Evolutionary conservation across 2,329 filamentous ascomycete species (phyloP), one percentile per base, ranked within the genome.

Genomic region (Paecilomyces sp.): DNA sequence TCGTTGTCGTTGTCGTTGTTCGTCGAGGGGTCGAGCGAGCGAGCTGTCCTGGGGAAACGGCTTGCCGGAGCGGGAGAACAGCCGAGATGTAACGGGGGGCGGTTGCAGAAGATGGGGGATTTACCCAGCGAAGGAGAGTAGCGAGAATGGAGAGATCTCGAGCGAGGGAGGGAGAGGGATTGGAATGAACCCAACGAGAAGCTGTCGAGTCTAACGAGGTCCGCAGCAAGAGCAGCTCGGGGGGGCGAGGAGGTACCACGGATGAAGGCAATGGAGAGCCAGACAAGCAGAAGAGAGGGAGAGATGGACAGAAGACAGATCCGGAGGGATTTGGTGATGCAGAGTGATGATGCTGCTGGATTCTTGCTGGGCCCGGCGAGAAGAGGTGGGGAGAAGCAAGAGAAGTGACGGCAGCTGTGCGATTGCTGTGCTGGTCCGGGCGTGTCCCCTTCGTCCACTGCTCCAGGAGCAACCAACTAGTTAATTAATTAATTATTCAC

Each of bases 331-430:
- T 58, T 58, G 55, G 34, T 18, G 55, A 50, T 50, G 30, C 36
- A 25, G 55, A 47, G 33, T 36, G 31, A 33, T 33, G 55, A 56
- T 34, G 55, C 47, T 56, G 41, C 55, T 56, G 33, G 41, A 33
- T 22, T 33, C 25, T 50, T 54, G n/a, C 57, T 41, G 47, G 22
- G 24, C 53, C n/a, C n/a, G 34, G 55, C 8, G 36, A 41, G 56
- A 51, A 28, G 36, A 57, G 61, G 52, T 56, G 54, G 58, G 36
- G 63, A 62, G 58, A 57, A 63, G 64, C 64, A 62, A 61, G 60
- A 58, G 62, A 61, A 60, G 60, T 58, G 57, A 47, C 57, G 65
- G 65, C 25, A 53, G 51, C 51, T 53, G 51, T 25, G 51, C 51
- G 51, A 30, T 30, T 28, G 51, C 41, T 47, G n/a, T 47, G 41